These are phyloP conservation scores for Anastatica hierochuntica DNA, from an alignment of 345 rosid species.

Conservation along the genomic window DNA sequence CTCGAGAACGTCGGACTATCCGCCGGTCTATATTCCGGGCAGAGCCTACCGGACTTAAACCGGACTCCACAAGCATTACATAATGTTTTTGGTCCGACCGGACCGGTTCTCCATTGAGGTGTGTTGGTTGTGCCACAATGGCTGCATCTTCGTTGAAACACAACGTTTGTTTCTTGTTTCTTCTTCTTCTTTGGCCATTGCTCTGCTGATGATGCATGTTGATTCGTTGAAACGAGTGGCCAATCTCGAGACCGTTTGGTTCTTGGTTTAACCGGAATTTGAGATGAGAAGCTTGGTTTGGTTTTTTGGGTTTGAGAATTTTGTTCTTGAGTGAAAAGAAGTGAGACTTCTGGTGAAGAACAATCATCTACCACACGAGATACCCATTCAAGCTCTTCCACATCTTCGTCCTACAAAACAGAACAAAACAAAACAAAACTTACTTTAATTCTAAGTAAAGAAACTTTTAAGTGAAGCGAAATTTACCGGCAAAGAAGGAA, in stretches of 20 bases:
- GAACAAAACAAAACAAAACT: not conserved
- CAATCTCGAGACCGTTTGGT: constrained; percentile 45
- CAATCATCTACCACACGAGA: constrained; percentile 82
- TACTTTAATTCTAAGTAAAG: not conserved
- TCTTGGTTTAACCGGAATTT: constrained; percentile 48
- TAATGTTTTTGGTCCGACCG: constrained; percentile 95
- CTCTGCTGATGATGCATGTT: constrained; percentile 19
- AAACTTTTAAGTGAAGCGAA: not conserved
- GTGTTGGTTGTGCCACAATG: constrained; percentile 92
- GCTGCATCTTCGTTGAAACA: constrained; percentile 61
- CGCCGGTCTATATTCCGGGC: constrained; percentile 93
- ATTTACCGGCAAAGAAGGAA: constrained; percentile 25
- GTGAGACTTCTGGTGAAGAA: constrained; percentile 62
- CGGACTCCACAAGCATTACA: constrained; percentile 99
- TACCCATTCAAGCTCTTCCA: constrained; percentile 90
- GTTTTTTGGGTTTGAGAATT: constrained; percentile 37
- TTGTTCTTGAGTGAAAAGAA: constrained; percentile 38
- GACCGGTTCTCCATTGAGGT: constrained; percentile 98
- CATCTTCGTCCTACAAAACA: no score
- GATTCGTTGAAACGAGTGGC: constrained; percentile 30
- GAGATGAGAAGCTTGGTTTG: constrained; percentile 33
- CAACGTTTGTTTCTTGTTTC: constrained; percentile 27
- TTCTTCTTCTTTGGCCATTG: constrained; percentile 17
- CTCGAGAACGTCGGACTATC: constrained; percentile 89
- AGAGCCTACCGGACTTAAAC: constrained; percentile 84